Conservation (phyloP, 2,329 filamentous ascomycete genomes). For the Neopestalotiopsis clavispora region DNA sequence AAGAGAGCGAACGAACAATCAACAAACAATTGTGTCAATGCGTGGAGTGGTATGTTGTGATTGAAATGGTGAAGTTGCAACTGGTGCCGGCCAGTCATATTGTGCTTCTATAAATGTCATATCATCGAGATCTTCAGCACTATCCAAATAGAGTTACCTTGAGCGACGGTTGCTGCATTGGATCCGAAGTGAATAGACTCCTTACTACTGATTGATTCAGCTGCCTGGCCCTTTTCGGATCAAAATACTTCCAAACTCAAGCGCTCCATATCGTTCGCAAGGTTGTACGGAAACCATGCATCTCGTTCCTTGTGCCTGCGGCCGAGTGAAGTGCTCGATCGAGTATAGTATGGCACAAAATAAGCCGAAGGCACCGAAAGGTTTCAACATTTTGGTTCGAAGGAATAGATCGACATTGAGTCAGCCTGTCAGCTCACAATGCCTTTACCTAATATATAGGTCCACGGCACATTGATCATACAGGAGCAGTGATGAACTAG, state of each 20-base stretch:
- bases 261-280: no score
- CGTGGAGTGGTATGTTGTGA: no score
- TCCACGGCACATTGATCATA: background rate
- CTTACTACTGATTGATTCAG: no score
- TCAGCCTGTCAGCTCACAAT: background rate
- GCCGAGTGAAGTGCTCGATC: background rate
- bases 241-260: no score
- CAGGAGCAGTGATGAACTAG: background rate
- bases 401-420: background rate
- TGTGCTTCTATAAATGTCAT: background rate
- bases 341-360: background rate
- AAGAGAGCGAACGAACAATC: no score
- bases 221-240: no score
- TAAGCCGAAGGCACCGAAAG: background rate
- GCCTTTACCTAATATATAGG: background rate
- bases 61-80: no score
- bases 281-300: no score
- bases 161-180: background rate
- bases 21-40: no score
- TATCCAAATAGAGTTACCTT: rapidly evolving
- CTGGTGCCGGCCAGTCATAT: background rate
- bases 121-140: background rate
- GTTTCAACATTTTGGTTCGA: background rate
- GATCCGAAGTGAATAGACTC: background rate
- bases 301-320: background rate